Percentiles rank a stretch among this genome's conserved stretches.
Conservation (phyloP, 2,329 filamentous ascomycete genomes). For the Ceratocystis papillata region DNA sequence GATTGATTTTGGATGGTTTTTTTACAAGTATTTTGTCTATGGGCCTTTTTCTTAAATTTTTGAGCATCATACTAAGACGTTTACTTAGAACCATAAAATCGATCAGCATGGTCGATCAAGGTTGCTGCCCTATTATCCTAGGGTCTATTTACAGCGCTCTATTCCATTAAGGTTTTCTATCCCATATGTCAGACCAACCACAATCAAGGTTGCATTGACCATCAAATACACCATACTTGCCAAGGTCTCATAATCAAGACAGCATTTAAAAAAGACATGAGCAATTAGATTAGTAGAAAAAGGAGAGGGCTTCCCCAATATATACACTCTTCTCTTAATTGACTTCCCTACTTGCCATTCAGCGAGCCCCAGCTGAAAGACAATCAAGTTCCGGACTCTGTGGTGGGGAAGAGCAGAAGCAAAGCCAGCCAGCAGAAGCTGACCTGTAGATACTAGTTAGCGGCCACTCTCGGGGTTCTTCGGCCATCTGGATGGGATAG, state of each 20-base stretch:
- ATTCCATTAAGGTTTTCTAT: no score
- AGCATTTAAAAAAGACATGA: not conserved
- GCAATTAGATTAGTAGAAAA: no score
- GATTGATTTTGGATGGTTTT: no score
- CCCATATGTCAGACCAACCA: not conserved
- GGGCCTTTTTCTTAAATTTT: no score
- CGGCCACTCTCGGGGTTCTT: no score
- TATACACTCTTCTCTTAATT: not conserved
- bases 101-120: no score
- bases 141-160: not conserved
- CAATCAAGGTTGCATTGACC: not conserved
- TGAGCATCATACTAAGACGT: no score
- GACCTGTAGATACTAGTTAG: no score
- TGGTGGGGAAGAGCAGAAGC: constrained; percentile 8
- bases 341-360: not conserved
- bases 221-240: constrained; percentile 4
- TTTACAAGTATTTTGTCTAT: no score
- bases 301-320: not conserved
- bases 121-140: not conserved
- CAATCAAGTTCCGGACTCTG: not conserved
- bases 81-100: no score
- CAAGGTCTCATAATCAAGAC: constrained; percentile 10
- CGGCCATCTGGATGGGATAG: no score
- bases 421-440: not conserved
- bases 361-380: no score